Evolutionary conservation across 306 rosid species (phyloP).

Genomic region (Erythrophleum fordii): DNA sequence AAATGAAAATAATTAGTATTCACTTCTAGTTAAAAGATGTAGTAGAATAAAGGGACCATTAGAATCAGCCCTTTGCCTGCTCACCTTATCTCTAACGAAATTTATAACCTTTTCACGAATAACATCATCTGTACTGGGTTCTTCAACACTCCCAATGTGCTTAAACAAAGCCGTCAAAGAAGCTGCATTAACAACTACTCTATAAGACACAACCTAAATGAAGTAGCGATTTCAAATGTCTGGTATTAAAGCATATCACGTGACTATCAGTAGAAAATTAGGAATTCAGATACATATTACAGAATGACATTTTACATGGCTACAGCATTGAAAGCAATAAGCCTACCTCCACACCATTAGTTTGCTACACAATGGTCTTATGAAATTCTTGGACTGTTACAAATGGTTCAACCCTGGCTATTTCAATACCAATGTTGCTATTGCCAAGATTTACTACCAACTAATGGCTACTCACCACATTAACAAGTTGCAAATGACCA

Average conservation of each 20-base stretch:
- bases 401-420: constrained; percentile 17
- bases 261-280: neutral
- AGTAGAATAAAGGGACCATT: constrained; percentile 15
- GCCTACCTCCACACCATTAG: neutral
- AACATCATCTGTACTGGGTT: constrained; percentile 75
- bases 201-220: constrained; percentile 36
- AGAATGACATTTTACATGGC: neutral
- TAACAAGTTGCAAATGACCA: constrained; percentile 19
- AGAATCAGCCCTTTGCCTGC: constrained; percentile 24
- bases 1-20: constrained; percentile 38
- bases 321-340: constrained; percentile 11
- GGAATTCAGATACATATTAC: neutral
- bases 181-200: constrained; percentile 65
- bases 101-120: constrained; percentile 93
- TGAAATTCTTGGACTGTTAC: constrained; percentile 23
- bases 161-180: constrained; percentile 98
- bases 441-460: constrained; percentile 26
- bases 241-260: constrained; percentile 20
- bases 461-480: constrained; percentile 28
- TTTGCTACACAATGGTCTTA: constrained; percentile 12
- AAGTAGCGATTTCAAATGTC: constrained; percentile 11
- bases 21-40: constrained; percentile 22
- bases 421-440: constrained; percentile 4
- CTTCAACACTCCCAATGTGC: constrained; percentile 92
- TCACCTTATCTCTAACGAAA: constrained; percentile 94